A percentile compares a stretch with the other conserved stretches of the same genome.
These are phyloP conservation scores for Blastocystis sp. DNA, from an alignment of 352 stramenopile species.

Conservation along the genomic window DNA sequence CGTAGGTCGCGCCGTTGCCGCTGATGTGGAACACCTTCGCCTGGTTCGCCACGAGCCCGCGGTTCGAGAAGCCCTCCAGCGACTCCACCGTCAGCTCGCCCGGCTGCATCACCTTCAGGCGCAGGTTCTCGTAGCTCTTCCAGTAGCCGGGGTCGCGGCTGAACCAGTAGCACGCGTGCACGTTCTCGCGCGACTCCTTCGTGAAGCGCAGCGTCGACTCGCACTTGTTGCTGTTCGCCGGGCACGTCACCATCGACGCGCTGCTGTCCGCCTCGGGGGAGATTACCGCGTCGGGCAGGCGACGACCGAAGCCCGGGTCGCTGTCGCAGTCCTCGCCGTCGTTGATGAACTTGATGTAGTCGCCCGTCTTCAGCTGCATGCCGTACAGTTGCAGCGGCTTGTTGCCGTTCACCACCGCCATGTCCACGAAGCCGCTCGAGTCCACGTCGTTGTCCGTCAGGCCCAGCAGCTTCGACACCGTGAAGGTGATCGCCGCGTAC, in stretches of 20 bases:
- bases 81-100: conserved; percentile 48
- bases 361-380: conserved; percentile 51
- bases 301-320: conserved; percentile 52
- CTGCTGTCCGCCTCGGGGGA: conserved; percentile 4
- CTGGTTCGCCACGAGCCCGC: conserved; percentile 37
- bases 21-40: conserved; percentile 42
- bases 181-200: conserved; percentile 24
- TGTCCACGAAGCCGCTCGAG: conserved; percentile 27
- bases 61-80: conserved; percentile 37
- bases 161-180: conserved; percentile 68
- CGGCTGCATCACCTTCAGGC: conserved; percentile 33
- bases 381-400: conserved; percentile 55
- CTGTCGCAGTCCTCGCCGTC: conserved; percentile 53
- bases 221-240: not conserved
- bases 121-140: conserved; percentile 53
- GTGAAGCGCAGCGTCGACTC: conserved; percentile 26
- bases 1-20: conserved; percentile 60
- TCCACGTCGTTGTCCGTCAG: conserved; percentile 60
- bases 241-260: conserved; percentile 50
- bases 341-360: conserved; percentile 69
- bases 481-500: conserved; percentile 63
- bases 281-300: conserved; percentile 23
- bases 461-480: conserved; percentile 46
- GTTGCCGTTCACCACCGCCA: conserved; percentile 43
- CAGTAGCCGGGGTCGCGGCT: conserved; percentile 51